Evolutionary conservation across 2,329 filamentous ascomycete species (phyloP).

Genomic region (Coniosporium tulheliwenetii): DNA sequence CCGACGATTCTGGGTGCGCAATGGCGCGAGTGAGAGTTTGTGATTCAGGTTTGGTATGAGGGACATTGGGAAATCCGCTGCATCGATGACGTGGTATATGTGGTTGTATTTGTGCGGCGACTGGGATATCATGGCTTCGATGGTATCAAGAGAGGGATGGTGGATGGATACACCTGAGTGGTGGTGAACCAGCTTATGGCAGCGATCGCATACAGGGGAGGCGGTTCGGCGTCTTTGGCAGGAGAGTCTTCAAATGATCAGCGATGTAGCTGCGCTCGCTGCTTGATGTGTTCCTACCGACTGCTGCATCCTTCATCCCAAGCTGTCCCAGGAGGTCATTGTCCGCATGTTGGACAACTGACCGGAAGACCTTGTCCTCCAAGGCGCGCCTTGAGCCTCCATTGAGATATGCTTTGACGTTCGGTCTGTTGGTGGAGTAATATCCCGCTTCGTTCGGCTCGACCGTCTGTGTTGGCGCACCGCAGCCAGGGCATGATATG

Average conservation of each 20-base stretch:
- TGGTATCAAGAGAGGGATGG: conserved; percentile 66
- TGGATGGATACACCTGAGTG: conserved; percentile 54
- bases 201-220: conserved; percentile 66
- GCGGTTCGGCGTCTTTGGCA: conserved; percentile 3
- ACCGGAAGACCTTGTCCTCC: conserved; percentile 20
- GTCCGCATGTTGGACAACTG: conserved; percentile 12
- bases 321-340: conserved; percentile 14
- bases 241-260: background rate
- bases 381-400: conserved; percentile 11
- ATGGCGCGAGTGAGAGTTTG: conserved; percentile 53
- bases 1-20: conserved; percentile 68
- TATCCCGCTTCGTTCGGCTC: conserved; percentile 40
- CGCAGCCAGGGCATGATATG: conserved; percentile 45
- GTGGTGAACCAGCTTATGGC: conserved; percentile 69
- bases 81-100: conserved; percentile 88
- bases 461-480: conserved; percentile 42
- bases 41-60: conserved; percentile 62
- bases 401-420: conserved; percentile 25
- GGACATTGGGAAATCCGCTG: conserved; percentile 93
- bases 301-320: conserved; percentile 9
- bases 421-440: conserved; percentile 35
- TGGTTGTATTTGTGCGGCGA: conserved; percentile 85
- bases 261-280: too few relatives aligned
- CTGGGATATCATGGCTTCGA: conserved; percentile 72
- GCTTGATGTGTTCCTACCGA: background rate